A percentile compares a stretch with the other conserved stretches of the same genome.
Evolutionary conservation across 306 rosid species (phyloP).

Genomic region (Acmispon strigosus): DNA sequence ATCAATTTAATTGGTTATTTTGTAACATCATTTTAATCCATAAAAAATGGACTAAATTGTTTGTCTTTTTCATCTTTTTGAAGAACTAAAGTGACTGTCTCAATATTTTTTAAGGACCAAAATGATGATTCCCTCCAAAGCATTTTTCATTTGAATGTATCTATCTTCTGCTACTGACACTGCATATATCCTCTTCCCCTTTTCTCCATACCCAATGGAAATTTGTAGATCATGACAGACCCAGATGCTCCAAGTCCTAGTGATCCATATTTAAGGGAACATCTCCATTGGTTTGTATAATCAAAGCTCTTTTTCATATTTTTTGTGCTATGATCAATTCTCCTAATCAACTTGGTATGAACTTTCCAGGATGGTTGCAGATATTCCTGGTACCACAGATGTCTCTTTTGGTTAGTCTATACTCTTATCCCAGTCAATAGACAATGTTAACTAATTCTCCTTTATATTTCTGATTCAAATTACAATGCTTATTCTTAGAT

Average conservation of each 20-base stretch:
- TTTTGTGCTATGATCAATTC: not conserved
- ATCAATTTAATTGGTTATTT: no score
- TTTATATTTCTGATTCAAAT: not conserved
- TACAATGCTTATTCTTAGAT: not conserved
- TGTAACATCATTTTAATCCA: no score
- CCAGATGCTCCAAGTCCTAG: conserved; percentile 99
- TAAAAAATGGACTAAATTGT: no score
- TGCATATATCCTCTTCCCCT: not conserved
- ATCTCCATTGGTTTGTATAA: conserved; percentile 72
- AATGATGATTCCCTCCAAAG: no score
- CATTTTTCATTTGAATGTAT: not conserved
- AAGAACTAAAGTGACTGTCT: no score
- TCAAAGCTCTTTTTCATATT: not conserved
- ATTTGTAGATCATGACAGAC: conserved; percentile 74
- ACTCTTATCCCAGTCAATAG: not conserved
- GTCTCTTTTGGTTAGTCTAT: conserved; percentile 63
- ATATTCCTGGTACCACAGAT: conserved; percentile 93
- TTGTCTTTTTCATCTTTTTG: no score
- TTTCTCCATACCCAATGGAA: not conserved
- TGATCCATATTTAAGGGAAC: conserved; percentile 73
- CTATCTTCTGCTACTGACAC: not conserved
- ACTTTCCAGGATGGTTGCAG: conserved; percentile 72
- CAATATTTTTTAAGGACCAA: no score
- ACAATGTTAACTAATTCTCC: not conserved
- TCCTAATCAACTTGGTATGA: not conserved